These are phyloP conservation scores for Ceratobasidium sp. DNA, from an alignment of 1,284 basidiomycete genomes.

Conservation along the genomic window DNA sequence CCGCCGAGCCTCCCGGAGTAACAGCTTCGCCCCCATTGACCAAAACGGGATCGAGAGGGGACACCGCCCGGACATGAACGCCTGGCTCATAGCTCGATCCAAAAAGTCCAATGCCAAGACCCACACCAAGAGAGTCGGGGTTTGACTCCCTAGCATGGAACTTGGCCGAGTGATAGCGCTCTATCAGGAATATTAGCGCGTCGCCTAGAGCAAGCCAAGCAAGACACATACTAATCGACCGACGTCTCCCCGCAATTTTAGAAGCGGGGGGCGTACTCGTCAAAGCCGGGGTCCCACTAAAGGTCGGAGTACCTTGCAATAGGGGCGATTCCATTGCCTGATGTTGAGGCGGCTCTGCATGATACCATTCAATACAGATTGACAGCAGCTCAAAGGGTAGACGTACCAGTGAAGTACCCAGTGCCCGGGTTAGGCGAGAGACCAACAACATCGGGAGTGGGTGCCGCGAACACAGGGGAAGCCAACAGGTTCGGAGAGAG, in stretches of 20 bases:
- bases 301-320: conserved; percentile 3
- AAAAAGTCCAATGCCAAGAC: conserved; percentile 2
- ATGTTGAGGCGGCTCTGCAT: conserved; percentile 30
- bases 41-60: neutral
- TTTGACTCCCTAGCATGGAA: neutral
- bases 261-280: conserved; percentile 3
- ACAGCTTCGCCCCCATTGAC: no score
- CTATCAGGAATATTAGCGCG: neutral
- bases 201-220: neutral
- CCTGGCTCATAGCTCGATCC: neutral
- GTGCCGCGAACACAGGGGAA: conserved; percentile 42
- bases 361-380: no score
- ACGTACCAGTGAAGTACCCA: conserved; percentile 36
- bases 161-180: conserved; percentile 9
- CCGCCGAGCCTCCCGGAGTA: neutral
- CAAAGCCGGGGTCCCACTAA: neutral
- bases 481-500: conserved; percentile 34
- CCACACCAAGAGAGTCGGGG: neutral
- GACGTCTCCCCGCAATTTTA: conserved; percentile 39
- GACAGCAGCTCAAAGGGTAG: no score
- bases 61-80: neutral
- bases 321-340: conserved; percentile 24
- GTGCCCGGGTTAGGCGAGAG: conserved; percentile 34
- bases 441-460: conserved; percentile 12
- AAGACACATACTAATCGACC: conserved; percentile 26